Conservation (phyloP, 495 filamentous ascomycete species). For the Cudoniella acicularis region DNA sequence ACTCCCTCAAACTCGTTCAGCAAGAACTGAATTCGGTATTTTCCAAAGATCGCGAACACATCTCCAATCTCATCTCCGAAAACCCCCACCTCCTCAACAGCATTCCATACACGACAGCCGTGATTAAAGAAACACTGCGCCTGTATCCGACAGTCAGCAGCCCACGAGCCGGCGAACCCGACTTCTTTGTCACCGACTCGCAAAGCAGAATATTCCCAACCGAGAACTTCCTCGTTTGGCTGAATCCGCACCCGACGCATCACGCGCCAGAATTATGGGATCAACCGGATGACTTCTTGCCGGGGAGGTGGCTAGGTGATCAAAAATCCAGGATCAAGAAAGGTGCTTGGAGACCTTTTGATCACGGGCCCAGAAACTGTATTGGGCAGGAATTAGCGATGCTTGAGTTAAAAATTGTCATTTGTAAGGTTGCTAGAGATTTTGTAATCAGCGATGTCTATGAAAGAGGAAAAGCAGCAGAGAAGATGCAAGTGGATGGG, state of each 20-base stretch:
- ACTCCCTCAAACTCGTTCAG: constrained; percentile 13
- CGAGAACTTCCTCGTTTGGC: not conserved
- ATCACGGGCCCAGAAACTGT: constrained; percentile 46
- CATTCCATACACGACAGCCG: constrained; percentile 40
- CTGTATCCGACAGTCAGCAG: constrained; percentile 39
- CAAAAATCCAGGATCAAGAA: constrained; percentile 25
- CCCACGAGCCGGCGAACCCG: constrained; percentile 33
- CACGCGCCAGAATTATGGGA: constrained; percentile 24
- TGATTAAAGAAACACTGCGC: constrained; percentile 48
- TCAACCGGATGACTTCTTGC: constrained; percentile 26
- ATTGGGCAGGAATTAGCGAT: constrained; percentile 49
- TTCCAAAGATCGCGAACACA: not conserved
- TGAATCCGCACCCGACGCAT: constrained; percentile 14
- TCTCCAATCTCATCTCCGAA: constrained; percentile 17
- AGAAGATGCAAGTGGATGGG: not conserved
- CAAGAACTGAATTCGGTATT: not conserved
- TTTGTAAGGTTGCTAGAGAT: constrained; percentile 28
- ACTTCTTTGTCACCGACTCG: constrained; percentile 28
- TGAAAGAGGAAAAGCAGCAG: not conserved
- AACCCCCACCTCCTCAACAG: constrained; percentile 38
- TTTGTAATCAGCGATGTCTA: not conserved
- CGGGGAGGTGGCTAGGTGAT: constrained; percentile 33
- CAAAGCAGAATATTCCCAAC: not conserved
- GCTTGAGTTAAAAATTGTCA: constrained; percentile 42
- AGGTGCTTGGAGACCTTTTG: constrained; percentile 46